phyloP scores from a whole-genome alignment of 2,329 filamentous ascomycete genomes.

The Ascochyta lentis region DNA sequence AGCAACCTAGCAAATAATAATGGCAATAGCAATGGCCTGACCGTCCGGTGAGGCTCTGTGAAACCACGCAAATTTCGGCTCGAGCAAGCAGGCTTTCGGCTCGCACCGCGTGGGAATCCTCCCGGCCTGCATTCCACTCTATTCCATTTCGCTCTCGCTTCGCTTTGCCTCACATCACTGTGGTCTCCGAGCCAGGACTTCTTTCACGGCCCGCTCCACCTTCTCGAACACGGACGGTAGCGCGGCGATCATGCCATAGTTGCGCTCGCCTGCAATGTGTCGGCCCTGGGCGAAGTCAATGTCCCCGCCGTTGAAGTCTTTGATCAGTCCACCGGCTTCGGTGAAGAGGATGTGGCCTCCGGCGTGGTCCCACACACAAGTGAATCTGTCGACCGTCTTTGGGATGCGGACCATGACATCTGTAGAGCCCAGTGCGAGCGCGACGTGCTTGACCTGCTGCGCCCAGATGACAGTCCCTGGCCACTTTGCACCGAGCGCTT shows the following conservation, averaged over 20 bases:
- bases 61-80: slow-evolving; percentile 9
- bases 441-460: slow-evolving; percentile 62
- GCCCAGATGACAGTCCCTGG: slow-evolving; percentile 60
- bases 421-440: slow-evolving; percentile 58
- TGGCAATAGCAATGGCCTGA: slow-evolving; percentile 12
- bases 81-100: slow-evolving; percentile 20
- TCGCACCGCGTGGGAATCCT: slow-evolving; percentile 23
- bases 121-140: slow-evolving; percentile 12
- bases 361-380: slow-evolving; percentile 63
- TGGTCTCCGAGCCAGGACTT: slow-evolving; percentile 28
- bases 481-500: slow-evolving; percentile 51
- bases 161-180: slow-evolving; percentile 2
- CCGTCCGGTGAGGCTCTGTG: slow-evolving; percentile 31
- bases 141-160: neutral
- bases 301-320: slow-evolving; percentile 57
- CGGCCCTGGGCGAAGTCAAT: slow-evolving; percentile 55
- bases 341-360: slow-evolving; percentile 60
- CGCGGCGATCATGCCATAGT: slow-evolving; percentile 46
- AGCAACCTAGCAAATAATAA: neutral
- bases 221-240: slow-evolving; percentile 36
- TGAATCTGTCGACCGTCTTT: slow-evolving; percentile 52
- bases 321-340: slow-evolving; percentile 59
- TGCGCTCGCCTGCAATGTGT: slow-evolving; percentile 40
- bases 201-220: slow-evolving; percentile 37
- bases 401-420: slow-evolving; percentile 60